Conservation (phyloP, 257 asterid genomes). For the Agastache rugosa region DNA sequence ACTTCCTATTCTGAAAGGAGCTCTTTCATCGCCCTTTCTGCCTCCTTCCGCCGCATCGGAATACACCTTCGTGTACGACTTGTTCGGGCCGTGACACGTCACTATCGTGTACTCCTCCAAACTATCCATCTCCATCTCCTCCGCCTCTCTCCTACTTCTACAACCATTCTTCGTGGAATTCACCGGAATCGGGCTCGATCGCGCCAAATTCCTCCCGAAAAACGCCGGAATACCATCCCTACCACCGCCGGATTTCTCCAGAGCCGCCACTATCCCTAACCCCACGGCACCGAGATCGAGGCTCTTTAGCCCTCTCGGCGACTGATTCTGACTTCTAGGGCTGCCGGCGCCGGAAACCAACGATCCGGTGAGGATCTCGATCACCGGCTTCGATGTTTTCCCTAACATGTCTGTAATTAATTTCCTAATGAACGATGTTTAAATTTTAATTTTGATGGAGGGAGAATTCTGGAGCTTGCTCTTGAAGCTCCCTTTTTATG, state of each 20-base stretch:
- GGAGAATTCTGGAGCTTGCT: neutral
- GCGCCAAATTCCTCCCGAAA: conserved; percentile 51
- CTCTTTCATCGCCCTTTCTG: conserved; percentile 30
- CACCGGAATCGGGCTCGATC: conserved; percentile 75
- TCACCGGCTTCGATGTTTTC: conserved; percentile 61
- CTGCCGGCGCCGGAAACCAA: conserved; percentile 50
- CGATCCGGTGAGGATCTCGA: conserved; percentile 59
- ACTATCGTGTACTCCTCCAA: conserved; percentile 75
- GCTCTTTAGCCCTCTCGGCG: conserved; percentile 57
- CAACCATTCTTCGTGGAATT: conserved; percentile 32
- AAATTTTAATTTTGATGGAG: neutral
- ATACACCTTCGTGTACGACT: conserved; percentile 61
- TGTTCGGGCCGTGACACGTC: conserved; percentile 64
- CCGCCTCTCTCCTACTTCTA: conserved; percentile 19
- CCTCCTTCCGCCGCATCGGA: conserved; percentile 42
- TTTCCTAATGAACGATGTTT: neutral
- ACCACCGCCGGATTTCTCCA: conserved; percentile 53
- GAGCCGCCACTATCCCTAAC: conserved; percentile 84
- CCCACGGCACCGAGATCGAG: conserved; percentile 82
- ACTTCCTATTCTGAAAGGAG: conserved; percentile 40
- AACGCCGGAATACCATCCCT: conserved; percentile 41
- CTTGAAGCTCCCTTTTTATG: conserved; percentile 28
- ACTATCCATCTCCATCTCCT: conserved; percentile 47
- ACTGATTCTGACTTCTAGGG: conserved; percentile 58
- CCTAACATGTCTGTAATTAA: conserved; percentile 52